Evolutionary conservation across 2,329 filamentous ascomycete species (phyloP), one percentile per base, ranked within the genome.

Genomic region (Fonsecaea erecta): DNA sequence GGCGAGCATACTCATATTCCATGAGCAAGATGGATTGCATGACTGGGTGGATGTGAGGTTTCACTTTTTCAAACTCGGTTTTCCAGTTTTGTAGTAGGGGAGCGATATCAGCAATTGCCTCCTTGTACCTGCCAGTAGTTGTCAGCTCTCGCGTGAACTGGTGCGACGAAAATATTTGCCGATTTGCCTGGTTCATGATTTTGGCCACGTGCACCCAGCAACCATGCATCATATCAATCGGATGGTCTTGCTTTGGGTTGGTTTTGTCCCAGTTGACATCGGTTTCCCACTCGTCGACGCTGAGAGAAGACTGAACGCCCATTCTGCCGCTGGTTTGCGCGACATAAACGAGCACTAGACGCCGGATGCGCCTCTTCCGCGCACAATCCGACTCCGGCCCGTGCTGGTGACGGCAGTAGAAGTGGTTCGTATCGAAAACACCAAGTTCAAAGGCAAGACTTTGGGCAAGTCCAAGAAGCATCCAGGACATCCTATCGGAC

Each of bases 181-280:
- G 88, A 73, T 98, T 98, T 59, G 92, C 93, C 71, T 90, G 84
- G 73, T 97, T 90, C 90, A 98, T 97, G 67, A 94, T 88, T 72
- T 92, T 90, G 69, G 93, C 96, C 73, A 99, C 93, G 34, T 92
- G 91, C 4, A 93, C 89, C 95, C 95, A 99, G 76, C 93, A 96
- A 77, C 96, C 90, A 63, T 88, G 82, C 72, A 88, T 86, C 34
- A 81, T 77, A 70, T 88, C 86, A 65, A 87, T 79, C n/a, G 76
- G 69, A 65, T 80, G 75, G 4, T 72, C 72, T 62, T 64, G 62
- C 7, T 37, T 60, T 16, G 46, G 28, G 37, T 48, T 63, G 12
- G 68, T 70, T 46, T 75, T 53, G 72, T 51, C 73, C 71, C 62
- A 71, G 61, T 5, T 51, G 34, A 61, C 28, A 60, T 71, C 69